Conservation (phyloP, 2,329 filamentous ascomycete genomes). For the Ceratocystis papillata region DNA sequence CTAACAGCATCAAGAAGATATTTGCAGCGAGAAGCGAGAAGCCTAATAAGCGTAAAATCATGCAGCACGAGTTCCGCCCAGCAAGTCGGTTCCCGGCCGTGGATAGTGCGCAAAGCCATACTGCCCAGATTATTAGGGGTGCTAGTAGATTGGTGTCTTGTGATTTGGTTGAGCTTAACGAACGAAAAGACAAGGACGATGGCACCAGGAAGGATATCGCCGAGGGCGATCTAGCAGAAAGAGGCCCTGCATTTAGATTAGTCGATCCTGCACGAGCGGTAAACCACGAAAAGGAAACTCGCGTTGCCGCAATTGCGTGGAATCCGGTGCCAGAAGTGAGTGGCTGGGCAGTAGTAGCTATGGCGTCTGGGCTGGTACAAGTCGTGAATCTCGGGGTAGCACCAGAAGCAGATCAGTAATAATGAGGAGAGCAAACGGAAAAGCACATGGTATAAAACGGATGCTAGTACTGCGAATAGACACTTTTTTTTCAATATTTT, state of each 20-base stretch:
- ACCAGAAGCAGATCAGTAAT: background rate
- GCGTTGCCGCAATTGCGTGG: conserved; percentile 54
- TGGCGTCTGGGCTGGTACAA: conserved; percentile 56
- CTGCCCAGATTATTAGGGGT: conserved; percentile 31
- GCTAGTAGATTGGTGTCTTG: conserved; percentile 43
- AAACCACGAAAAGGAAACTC: conserved; percentile 52
- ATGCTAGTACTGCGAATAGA: conserved; percentile 18
- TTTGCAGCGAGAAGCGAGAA: conserved; percentile 35
- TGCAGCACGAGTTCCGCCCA: conserved; percentile 45
- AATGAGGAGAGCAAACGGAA: conserved; percentile 28
- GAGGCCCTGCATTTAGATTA: conserved; percentile 28
- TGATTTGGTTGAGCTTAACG: conserved; percentile 41
- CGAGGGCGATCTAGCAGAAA: conserved; percentile 25
- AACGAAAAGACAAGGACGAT: conserved; percentile 29
- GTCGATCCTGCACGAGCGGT: conserved; percentile 35
- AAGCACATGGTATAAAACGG: background rate
- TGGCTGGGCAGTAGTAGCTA: conserved; percentile 55
- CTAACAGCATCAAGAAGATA: conserved; percentile 38
- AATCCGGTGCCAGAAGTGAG: conserved; percentile 56
- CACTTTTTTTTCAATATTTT: background rate
- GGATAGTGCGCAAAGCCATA: background rate
- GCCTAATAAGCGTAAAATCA: conserved; percentile 36
- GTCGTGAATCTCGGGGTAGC: conserved; percentile 52
- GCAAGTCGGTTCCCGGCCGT: conserved; percentile 28
- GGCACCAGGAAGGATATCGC: conserved; percentile 29